Evolutionary conservation across 2,329 filamentous ascomycete genomes (phyloP), one percentile per base, ranked within the genome.

Genomic region (Fusarium hostae): DNA sequence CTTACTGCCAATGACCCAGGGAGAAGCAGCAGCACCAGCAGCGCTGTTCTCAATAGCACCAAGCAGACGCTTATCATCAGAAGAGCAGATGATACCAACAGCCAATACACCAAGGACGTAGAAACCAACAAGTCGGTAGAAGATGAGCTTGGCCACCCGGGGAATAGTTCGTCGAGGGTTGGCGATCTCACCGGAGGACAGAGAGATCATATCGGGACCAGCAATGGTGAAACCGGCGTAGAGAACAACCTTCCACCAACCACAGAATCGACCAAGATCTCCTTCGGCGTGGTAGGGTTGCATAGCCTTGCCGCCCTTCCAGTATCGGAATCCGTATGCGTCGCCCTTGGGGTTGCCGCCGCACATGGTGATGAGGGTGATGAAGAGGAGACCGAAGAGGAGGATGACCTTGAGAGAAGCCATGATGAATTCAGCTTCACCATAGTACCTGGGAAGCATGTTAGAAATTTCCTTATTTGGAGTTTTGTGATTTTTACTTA

Each of bases 101-200:
- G 84, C 83, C 62, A 89, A 86, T 41, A 91, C 86, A 84, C 84
- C 71, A 78, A 94, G 84, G n/a, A 93, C 86, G 80, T 93, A 94
- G 81, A 94, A 93, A 3, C 86, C 81, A 1, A 90, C 90, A 35
- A 94, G 83, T 52, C 92, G 90, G 79, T 91, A 93, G 80, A 94
- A 93, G 37, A 93, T 90, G 48, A 89, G 89, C 71, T 92, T 93
- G 82, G 88, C 93, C 2, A 92, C 91, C 63, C 86, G 87, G 1
- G 91, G 91, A 80, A 94, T 88, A 34, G 89, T 87, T 28, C 81
- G 80, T 44, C 91, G 86, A 4, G 91, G 90, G 76, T 92, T 91
- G 74, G 90, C 86, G 22, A 90, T 87, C 79, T 93, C 91, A 47
- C 83, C 84, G 4, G 83, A 81, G 3, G 84, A 82, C 52, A 89